Percentiles rank a stretch among this genome's conserved stretches.
Evolutionary conservation across 2,329 filamentous ascomycete genomes (phyloP).

Genomic region (Rachicladosporium sp.): DNA sequence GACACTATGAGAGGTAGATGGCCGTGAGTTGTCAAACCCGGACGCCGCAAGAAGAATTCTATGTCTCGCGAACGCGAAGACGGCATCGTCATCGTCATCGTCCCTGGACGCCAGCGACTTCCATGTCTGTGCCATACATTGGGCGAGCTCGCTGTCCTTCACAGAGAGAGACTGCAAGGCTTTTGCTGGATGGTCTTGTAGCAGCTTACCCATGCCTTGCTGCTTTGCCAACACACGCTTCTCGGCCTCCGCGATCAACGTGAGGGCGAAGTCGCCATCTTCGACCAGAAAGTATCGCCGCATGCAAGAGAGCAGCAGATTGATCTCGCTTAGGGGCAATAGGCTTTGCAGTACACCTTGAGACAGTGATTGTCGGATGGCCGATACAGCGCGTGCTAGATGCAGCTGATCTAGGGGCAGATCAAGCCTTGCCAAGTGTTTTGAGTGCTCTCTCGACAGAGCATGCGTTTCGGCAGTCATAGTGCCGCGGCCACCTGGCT

Average conservation of each 20-base stretch:
- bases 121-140: slow-evolving; percentile 68
- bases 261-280: slow-evolving; percentile 82
- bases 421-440: slow-evolving; percentile 52
- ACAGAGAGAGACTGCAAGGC: slow-evolving; percentile 53
- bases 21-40: slow-evolving; percentile 30
- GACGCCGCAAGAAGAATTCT: slow-evolving; percentile 56
- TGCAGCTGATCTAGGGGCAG: slow-evolving; percentile 65
- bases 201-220: slow-evolving; percentile 40
- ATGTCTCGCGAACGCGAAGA: slow-evolving; percentile 64
- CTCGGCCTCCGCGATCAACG: slow-evolving; percentile 75
- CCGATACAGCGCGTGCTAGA: slow-evolving; percentile 59
- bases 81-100: slow-evolving; percentile 39
- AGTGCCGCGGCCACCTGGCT: slow-evolving; percentile 7
- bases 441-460: slow-evolving; percentile 43
- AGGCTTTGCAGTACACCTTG: slow-evolving; percentile 73
- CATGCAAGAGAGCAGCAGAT: slow-evolving; percentile 64
- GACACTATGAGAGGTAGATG: slow-evolving; percentile 26
- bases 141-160: slow-evolving; percentile 76
- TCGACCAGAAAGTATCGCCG: slow-evolving; percentile 80
- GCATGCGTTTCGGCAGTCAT: background rate
- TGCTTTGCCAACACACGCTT: slow-evolving; percentile 63
- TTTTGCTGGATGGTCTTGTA: slow-evolving; percentile 40
- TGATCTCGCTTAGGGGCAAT: slow-evolving; percentile 62
- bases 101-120: slow-evolving; percentile 58
- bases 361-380: slow-evolving; percentile 70